phyloP scores from a whole-genome alignment of 192 early-diverging fungal genomes.

The Helicostylum pulchrum region DNA sequence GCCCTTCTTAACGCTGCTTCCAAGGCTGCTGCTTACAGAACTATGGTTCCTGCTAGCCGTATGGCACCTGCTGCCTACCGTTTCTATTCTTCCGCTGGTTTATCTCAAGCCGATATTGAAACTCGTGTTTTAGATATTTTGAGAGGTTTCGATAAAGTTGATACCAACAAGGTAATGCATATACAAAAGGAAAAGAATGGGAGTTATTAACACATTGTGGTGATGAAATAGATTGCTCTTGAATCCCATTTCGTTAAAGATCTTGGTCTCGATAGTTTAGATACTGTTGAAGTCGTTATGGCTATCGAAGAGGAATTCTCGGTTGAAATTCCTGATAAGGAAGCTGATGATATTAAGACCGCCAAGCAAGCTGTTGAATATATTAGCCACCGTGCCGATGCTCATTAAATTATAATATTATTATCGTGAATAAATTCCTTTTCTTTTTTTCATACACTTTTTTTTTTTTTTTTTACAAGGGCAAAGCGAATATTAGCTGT shows the following conservation, averaged over 20 bases:
- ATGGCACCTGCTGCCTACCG: conserved; percentile 49
- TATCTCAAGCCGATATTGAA: conserved; percentile 72
- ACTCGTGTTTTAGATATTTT: conserved; percentile 84
- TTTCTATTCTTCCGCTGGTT: conserved; percentile 71
- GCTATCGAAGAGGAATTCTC: conserved; percentile 99
- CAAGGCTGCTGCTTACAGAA: conserved; percentile 34
- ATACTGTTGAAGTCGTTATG: conserved; percentile 99
- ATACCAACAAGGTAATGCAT: conserved; percentile 78
- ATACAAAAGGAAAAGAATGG: not conserved
- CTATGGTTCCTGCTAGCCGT: conserved; percentile 28
- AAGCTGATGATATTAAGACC: conserved; percentile 93
- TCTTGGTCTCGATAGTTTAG: conserved; percentile 93
- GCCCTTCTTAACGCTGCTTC: conserved; percentile 38
- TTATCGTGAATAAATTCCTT: no score
- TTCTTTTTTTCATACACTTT: conserved; percentile 9
- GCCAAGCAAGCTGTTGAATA: conserved; percentile 87
- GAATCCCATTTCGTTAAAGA: conserved; percentile 88
- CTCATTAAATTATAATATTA: conserved; percentile 51
- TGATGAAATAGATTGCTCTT: conserved; percentile 64
- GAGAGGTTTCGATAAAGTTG: conserved; percentile 96
- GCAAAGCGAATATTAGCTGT: no score
- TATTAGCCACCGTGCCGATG: conserved; percentile 68
- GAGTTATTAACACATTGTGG: not conserved
- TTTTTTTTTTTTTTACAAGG: no score
- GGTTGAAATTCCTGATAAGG: conserved; percentile 95